Evolutionary conservation across 176 grass and related monocot species (phyloP), one percentile per base, ranked within the genome.

Genomic region (Neostapfia colusana): DNA sequence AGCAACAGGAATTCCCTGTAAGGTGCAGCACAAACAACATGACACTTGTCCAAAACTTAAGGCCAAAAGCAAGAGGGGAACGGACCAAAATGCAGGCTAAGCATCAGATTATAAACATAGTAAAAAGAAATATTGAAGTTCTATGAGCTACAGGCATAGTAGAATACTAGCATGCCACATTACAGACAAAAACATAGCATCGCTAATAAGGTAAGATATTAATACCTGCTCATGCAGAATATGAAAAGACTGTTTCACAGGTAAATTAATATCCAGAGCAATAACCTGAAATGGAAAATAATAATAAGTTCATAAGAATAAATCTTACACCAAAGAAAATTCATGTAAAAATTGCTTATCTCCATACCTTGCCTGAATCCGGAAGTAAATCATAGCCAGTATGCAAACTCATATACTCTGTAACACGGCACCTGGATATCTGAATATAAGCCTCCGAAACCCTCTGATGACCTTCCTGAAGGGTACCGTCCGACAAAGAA

Each of bases 181-280:
- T 26, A 11, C 25, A 58, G 18, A 26, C 0, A 66, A 77, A n/a
- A 48, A 85, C 13, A 79, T 17, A 60, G 40, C 40, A 48, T 49
- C 56, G 17, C 21, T 25, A 40, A 61, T 45, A 10, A 58, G 5
- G 48, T 57, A 72, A 71, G 45, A 87, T 65, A 1, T 27, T 45
- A 83, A 69, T 88, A 98, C 95, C 91, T 99, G 95, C 85, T 99
- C 95, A 81, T 99, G 87, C 16, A 99, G 89, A 69, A 99, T 95
- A 84, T 99, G 95, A 86, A 99, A 99, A 62, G 95, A 90, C 78
- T 95, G 95, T 61, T 99, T 99, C 80, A 99, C 91, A 1, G 95
- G 95, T 76, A 99, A 86, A 77, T 99, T 99, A 83, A 99, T 77
- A 85, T 99, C 91, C 24, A 99, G 57, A 54, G 85, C 95, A 99